Conservation (phyloP, 306 rosid genomes). For the Cajanus cajan region DNA sequence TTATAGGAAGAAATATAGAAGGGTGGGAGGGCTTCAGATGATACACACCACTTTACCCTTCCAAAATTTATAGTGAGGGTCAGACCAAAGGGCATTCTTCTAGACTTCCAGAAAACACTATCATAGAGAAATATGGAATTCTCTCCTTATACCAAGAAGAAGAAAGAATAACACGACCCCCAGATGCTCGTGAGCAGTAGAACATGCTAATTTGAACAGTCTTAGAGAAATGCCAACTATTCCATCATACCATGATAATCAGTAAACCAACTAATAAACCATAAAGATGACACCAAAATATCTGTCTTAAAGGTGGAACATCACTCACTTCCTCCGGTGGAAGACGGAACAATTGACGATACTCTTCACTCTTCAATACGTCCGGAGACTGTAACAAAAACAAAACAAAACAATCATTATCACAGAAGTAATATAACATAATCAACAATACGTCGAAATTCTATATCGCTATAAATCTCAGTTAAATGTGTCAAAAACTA, state of each 20-base stretch:
- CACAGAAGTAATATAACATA: neutral
- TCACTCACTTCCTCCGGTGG: constrained; percentile 83
- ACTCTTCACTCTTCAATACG: constrained; percentile 80
- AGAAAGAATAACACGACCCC: neutral
- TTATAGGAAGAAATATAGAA: neutral
- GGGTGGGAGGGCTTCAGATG: neutral
- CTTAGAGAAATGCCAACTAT: constrained; percentile 6
- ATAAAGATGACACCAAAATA: neutral
- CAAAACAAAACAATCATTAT: neutral
- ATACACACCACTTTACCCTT: neutral
- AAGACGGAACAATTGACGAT: constrained; percentile 92
- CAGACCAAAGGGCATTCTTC: neutral
- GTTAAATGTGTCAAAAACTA: neutral
- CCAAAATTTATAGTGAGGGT: neutral
- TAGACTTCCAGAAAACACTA: constrained; percentile 4
- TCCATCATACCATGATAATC: constrained; percentile 1
- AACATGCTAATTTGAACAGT: constrained; percentile 13
- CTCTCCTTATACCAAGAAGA: constrained; percentile 18
- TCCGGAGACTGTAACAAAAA: constrained; percentile 46
- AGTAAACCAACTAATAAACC: constrained; percentile 2
- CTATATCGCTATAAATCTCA: neutral
- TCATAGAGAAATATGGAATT: neutral
- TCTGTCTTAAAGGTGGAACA: constrained; percentile 10
- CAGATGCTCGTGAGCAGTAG: neutral
- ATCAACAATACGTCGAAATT: neutral